These are phyloP conservation scores for Chaetomidium leptoderma DNA, from an alignment of 495 filamentous ascomycete species.

Conservation along the genomic window DNA sequence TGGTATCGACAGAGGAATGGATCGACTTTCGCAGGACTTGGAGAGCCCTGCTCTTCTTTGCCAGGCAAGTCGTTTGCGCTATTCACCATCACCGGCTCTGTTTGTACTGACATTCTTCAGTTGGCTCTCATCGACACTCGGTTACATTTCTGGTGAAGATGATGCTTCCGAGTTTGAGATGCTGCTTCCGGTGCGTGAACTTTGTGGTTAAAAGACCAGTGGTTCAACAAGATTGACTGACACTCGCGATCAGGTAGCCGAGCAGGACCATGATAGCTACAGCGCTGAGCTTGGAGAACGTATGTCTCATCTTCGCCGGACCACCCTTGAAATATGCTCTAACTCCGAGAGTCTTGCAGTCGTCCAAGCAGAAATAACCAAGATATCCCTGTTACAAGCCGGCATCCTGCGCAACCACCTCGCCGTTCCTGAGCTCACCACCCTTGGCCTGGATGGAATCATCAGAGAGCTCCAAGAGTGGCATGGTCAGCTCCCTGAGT, in stretches of 20 bases:
- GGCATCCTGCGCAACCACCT: slow-evolving; percentile 30
- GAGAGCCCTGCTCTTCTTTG: slow-evolving; percentile 31
- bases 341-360: slow-evolving; percentile 13
- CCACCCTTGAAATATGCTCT: not conserved
- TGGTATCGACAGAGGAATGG: slow-evolving; percentile 3
- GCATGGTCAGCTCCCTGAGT: slow-evolving; percentile 22
- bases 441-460: slow-evolving; percentile 20
- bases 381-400: slow-evolving; percentile 30
- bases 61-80: slow-evolving; percentile 14
- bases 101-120: slow-evolving; percentile 11
- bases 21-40: slow-evolving; percentile 27
- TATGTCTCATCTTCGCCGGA: slow-evolving; percentile 4
- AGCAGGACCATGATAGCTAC: slow-evolving; percentile 18
- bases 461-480: slow-evolving; percentile 24
- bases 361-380: slow-evolving; percentile 33
- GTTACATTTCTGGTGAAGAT: slow-evolving; percentile 29
- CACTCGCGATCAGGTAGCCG: slow-evolving; percentile 18
- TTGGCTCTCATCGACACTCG: slow-evolving; percentile 34
- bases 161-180: slow-evolving; percentile 22
- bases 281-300: slow-evolving; percentile 20
- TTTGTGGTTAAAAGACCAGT: not conserved
- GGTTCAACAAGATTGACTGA: not conserved
- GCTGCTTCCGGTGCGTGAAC: slow-evolving; percentile 20
- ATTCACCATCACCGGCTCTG: no score
- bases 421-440: slow-evolving; percentile 24